Conservation (phyloP, 139 green algal species). For the Mychonastes homosphaera region DNA sequence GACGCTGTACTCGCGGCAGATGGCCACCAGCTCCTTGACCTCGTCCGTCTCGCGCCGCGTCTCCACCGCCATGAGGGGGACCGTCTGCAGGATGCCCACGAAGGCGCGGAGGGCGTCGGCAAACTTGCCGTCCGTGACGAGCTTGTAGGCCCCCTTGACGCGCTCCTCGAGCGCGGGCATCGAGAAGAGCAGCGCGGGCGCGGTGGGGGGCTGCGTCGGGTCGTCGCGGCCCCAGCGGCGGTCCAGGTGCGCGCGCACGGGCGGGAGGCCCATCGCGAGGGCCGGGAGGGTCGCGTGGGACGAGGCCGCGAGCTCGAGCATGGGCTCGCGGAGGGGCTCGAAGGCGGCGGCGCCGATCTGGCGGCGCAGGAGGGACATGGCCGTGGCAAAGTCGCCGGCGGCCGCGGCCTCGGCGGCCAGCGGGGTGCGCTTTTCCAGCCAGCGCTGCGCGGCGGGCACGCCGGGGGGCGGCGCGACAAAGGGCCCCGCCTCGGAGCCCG, state of each 20-base stretch:
- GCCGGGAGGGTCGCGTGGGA: conserved; percentile 53
- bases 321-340: conserved; percentile 71
- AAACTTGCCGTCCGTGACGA: conserved; percentile 97
- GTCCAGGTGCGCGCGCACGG: conserved; percentile 62
- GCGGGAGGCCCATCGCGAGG: conserved; percentile 39
- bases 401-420: conserved; percentile 67
- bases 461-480: conserved; percentile 68
- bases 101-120: conserved; percentile 77
- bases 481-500: conserved; percentile 11
- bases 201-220: conserved; percentile 36
- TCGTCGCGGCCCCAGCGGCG: conserved; percentile 46
- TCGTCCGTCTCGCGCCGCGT: conserved; percentile 85
- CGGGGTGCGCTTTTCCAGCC: conserved; percentile 65
- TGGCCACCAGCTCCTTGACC: conserved; percentile 84
- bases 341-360: conserved; percentile 89
- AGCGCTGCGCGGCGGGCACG: conserved; percentile 59
- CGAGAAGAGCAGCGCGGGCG: conserved; percentile 65
- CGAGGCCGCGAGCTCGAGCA: conserved; percentile 73
- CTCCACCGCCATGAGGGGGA: conserved; percentile 86
- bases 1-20: conserved; percentile 89
- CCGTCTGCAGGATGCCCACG: conserved; percentile 73
- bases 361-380: conserved; percentile 87
- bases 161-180: conserved; percentile 57
- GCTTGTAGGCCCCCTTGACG: conserved; percentile 74
- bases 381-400: conserved; percentile 74